Evolutionary conservation across 495 filamentous ascomycete species (phyloP), one percentile per base, ranked within the genome.

Genomic region (Glarea lozoyensis): DNA sequence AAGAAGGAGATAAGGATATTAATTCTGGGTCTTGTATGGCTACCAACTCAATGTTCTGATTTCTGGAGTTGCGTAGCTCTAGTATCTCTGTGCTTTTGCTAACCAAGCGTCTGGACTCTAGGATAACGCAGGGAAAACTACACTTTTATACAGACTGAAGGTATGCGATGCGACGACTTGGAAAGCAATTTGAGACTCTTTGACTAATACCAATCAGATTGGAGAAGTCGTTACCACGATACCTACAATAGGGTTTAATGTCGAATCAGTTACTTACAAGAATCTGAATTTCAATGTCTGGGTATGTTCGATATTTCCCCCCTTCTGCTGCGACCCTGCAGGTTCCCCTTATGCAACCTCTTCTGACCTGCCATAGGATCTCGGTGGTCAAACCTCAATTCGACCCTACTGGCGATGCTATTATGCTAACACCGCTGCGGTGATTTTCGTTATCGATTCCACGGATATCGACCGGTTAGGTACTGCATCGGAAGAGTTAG

Each of bases 61-160:
- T 48, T 15, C 11, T n/a, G 12, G 10, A 43, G 43, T 13, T 38
- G 31, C 19, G 7, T 11, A n/a, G 16, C 2, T 18, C 27, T 37
- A 23, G 29, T 43, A 15, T 36, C 22, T 15, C 9, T 19, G 20
- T 16, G 20, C 37, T n/a, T n/a, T n/a, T n/a, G n/a, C n/a, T n/a
- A n/a, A n/a, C n/a, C n/a, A n/a, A n/a, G n/a, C n/a, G n/a, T n/a
- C n/a, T n/a, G 29, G 5, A 60, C 40, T 53, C 23, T 58, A 96
- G 89, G 92, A 98, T 64, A 98, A 98, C 62, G 92, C 92, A 32
- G 92, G 92, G 58, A 98, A 98, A 65, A 98, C 92, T 30, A 98
- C 92, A 35, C 72, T 98, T 42, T 75, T 98, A 18, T 98, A 97
- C 67, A 81, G 93, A 60, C 67, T 98, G 40, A 95, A 97, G 81